Percentiles rank a stretch among this genome's conserved stretches.
Evolutionary conservation across 257 asterid genomes (phyloP).

Genomic region (Paraleonurus japonicus): DNA sequence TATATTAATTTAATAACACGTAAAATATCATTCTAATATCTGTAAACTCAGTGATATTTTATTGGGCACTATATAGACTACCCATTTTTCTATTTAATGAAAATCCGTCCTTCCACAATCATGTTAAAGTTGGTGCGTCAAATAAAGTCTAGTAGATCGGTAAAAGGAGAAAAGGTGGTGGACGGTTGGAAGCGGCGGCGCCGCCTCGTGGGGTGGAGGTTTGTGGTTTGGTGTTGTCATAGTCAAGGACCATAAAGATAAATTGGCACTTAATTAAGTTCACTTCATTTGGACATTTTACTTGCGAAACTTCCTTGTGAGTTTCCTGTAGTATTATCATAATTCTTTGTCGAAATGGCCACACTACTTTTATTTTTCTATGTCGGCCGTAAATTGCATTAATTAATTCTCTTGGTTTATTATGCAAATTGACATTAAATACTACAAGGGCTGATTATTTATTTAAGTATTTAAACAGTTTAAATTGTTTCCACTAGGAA

Average conservation of each 20-base stretch:
- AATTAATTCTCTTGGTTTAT: not conserved
- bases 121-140: no score
- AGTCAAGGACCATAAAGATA: not conserved
- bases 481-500: no score
- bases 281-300: slow-evolving; percentile 30
- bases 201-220: slow-evolving; percentile 23
- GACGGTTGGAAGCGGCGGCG: slow-evolving; percentile 23
- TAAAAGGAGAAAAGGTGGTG: not conserved
- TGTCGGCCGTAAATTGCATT: slow-evolving; percentile 19
- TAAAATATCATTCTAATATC: no score
- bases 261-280: slow-evolving; percentile 4
- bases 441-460: not conserved
- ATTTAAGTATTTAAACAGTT: no score
- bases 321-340: not conserved
- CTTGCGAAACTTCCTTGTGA: slow-evolving; percentile 25
- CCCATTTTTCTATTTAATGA: no score
- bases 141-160: not conserved
- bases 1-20: no score
- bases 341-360: not conserved
- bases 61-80: no score
- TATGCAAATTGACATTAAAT: not conserved
- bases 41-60: no score
- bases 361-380: not conserved
- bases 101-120: no score
- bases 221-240: slow-evolving; percentile 14